Evolutionary conservation across 768 basidiomycete genomes (phyloP).

Genomic region (Lepiota brunneoincarnata): DNA sequence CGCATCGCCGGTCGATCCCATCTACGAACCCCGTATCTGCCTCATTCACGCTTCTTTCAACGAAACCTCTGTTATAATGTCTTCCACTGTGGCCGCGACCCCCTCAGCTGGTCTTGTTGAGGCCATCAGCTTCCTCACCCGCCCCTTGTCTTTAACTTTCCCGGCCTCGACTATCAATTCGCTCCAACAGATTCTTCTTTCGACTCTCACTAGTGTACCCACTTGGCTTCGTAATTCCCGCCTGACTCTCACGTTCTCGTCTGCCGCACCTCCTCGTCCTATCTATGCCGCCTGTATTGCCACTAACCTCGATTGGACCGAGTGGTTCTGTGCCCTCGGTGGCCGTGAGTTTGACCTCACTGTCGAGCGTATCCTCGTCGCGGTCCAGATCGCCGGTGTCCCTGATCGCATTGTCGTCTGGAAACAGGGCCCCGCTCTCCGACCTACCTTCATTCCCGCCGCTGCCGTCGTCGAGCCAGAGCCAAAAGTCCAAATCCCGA

Average conservation of each 20-base stretch:
- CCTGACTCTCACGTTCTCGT: slow-evolving; percentile 26
- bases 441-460: slow-evolving; percentile 17
- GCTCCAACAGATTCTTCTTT: slow-evolving; percentile 29
- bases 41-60: not conserved
- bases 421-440: slow-evolving; percentile 27
- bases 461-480: slow-evolving; percentile 15
- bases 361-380: slow-evolving; percentile 26
- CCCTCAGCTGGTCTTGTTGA: slow-evolving; percentile 25
- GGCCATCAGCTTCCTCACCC: slow-evolving; percentile 34
- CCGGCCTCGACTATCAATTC: slow-evolving; percentile 20
- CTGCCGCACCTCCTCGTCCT: slow-evolving; percentile 31
- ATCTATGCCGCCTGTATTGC: slow-evolving; percentile 33
- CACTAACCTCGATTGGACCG: slow-evolving; percentile 29
- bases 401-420: slow-evolving; percentile 13
- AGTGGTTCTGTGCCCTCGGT: slow-evolving; percentile 35
- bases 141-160: slow-evolving; percentile 29
- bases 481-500: slow-evolving; percentile 21
- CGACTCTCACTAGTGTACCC: slow-evolving; percentile 24
- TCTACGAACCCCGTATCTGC: not conserved
- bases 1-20: slow-evolving; percentile 9
- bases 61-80: slow-evolving; percentile 1
- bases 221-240: slow-evolving; percentile 14
- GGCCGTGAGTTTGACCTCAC: slow-evolving; percentile 32
- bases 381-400: slow-evolving; percentile 25
- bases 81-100: slow-evolving; percentile 4